Conservation (phyloP, 2,329 filamentous ascomycete species). For the Orbilia javanica region DNA sequence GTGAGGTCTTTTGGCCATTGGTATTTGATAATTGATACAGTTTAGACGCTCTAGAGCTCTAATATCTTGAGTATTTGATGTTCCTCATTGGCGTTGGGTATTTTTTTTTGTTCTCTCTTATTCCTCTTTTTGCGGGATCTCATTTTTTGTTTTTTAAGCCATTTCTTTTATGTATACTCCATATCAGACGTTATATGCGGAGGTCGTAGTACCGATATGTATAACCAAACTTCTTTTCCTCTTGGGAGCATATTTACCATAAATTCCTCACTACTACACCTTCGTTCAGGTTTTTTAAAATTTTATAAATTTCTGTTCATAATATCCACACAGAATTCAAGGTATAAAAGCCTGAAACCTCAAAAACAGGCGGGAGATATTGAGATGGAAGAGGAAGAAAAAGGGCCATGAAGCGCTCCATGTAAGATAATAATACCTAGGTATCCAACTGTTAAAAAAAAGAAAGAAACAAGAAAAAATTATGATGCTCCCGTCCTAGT, state of each 20-base stretch:
- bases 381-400: not conserved
- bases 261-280: too few relatives aligned
- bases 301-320: too few relatives aligned
- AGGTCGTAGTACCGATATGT: not conserved
- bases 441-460: not conserved
- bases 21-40: too few relatives aligned
- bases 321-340: not conserved
- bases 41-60: too few relatives aligned
- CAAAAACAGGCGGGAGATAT: too few relatives aligned
- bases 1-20: not conserved
- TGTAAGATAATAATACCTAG: constrained; percentile 1
- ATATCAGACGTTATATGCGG: not conserved
- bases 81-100: not conserved
- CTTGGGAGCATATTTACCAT: too few relatives aligned
- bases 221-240: too few relatives aligned
- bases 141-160: not conserved
- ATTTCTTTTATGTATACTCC: too few relatives aligned
- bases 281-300: too few relatives aligned
- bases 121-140: not conserved
- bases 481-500: not conserved
- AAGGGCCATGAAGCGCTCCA: constrained; percentile 6
- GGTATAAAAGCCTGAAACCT: not conserved
- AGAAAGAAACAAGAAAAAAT: not conserved
- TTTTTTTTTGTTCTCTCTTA: too few relatives aligned
- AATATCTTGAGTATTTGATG: not conserved